Base-by-base conservation (phyloP, 345 rosid genomes). In the Arabis alpina region DNA sequence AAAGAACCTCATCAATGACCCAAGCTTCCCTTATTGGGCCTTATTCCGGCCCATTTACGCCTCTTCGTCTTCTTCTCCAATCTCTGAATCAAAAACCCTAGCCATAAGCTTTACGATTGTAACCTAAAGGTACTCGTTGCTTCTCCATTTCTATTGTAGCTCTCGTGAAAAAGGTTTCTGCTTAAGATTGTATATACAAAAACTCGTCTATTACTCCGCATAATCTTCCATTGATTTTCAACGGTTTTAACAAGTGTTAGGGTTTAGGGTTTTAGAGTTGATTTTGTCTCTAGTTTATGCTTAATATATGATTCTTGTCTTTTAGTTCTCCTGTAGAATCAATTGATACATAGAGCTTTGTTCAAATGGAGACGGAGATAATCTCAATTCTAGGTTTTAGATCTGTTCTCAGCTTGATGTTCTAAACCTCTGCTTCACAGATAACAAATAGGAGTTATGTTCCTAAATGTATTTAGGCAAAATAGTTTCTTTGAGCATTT, bases 321-420 rank as follows among this genome's bases (percentile, higher is more conserved):
- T 52, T 39, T 34, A 0, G 37, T 34, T 6, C 28, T 42, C 14
- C 24, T 64, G 49, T 11, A 4, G 5, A 42, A 44, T 16, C 28
- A 40, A 28, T 43, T 28, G 30, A 45, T 53, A 11, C 27, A 1
- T n/a, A 4, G 39, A 56, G 64, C 10, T 25, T 11, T 40, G 43
- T 47, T 36, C 5, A 36, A 34, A 76, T 76, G 80, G 58, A 72
- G 66, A 43, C 23, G 23, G 23, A 19, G 23, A 19, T 19, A 19
- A 19, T 19, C 23, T 19, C 23, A 19, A 19, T 19, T 19, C 23
- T 19, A 19, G 23, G 23, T 19, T 19, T 19, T 19, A 19, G 23
- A 19, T 19, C 23, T 19, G 23, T 19, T 19, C 23, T 19, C 23
- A 19, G 23, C 23, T 19, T 19, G 23, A 19, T 19, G 23, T 19